phyloP scores from a whole-genome alignment of 345 rosid genomes.

The Eucalyptus fibrosa region DNA sequence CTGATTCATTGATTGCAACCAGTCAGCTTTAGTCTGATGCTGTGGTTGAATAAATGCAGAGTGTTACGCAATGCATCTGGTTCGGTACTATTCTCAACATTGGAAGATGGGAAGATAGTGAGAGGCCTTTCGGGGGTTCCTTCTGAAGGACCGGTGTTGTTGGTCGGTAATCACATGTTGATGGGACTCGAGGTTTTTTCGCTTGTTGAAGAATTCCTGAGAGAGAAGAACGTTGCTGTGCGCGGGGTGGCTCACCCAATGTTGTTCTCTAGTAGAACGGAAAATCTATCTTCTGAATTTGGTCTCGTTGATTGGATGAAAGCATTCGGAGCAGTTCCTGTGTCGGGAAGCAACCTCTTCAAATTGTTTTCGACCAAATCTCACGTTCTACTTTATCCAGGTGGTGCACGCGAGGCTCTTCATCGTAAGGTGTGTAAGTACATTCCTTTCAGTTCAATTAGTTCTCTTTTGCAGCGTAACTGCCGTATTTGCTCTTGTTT shows the following conservation, averaged over 20 bases:
- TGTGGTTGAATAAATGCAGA: background rate
- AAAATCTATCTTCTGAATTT: conserved; percentile 5
- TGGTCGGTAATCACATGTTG: conserved; percentile 47
- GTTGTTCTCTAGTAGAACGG: conserved; percentile 7
- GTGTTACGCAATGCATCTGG: background rate
- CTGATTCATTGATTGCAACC: background rate
- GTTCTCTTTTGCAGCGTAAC: background rate
- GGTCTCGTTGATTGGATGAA: conserved; percentile 15
- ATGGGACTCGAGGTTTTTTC: conserved; percentile 31
- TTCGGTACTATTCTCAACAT: conserved; percentile 35
- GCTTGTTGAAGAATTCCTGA: conserved; percentile 6
- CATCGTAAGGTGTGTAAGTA: conserved; percentile 10
- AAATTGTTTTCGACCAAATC: conserved; percentile 53
- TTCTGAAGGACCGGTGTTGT: conserved; percentile 40
- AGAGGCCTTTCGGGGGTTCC: conserved; percentile 49
- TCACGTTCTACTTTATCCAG: conserved; percentile 63
- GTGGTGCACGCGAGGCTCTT: conserved; percentile 72
- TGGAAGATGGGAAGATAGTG: conserved; percentile 37
- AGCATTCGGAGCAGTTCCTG: conserved; percentile 70
- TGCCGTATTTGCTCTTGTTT: background rate
- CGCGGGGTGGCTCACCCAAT: conserved; percentile 43
- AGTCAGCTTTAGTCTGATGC: background rate
- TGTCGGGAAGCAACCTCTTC: conserved; percentile 45
- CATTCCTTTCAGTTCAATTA: background rate
- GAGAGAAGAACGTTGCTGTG: conserved; percentile 28